Conservation (phyloP, 2,329 filamentous ascomycete genomes). For the Alternaria sp. region DNA sequence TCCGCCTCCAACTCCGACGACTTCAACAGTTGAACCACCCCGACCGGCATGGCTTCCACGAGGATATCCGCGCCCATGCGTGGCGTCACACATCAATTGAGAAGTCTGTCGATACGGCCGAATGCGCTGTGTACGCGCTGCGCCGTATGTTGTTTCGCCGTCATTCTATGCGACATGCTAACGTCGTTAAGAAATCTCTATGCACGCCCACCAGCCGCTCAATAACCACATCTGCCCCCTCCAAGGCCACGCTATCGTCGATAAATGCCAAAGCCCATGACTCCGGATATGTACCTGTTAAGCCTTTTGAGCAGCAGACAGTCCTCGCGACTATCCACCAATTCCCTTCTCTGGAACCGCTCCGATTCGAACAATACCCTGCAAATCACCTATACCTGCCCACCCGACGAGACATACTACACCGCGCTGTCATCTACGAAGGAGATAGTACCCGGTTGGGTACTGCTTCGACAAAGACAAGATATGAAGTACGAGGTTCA, state of each 20-base stretch:
- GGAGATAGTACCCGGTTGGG: constrained; percentile 83
- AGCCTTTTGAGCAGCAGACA: constrained; percentile 53
- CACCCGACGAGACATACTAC: constrained; percentile 88
- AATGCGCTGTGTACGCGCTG: constrained; percentile 56
- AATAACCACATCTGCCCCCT: constrained; percentile 58
- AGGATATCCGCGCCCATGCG: constrained; percentile 50
- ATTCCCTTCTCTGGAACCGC: constrained; percentile 89
- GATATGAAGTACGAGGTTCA: constrained; percentile 84
- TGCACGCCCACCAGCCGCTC: constrained; percentile 37
- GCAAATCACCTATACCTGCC: constrained; percentile 86
- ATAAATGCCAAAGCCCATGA: constrained; percentile 50
- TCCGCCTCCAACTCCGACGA: constrained; percentile 42
- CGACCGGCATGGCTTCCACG: constrained; percentile 53
- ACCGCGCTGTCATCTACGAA: constrained; percentile 91
- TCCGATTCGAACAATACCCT: constrained; percentile 79
- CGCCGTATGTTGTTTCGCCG: constrained; percentile 57
- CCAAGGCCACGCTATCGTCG: constrained; percentile 64
- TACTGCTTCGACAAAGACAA: constrained; percentile 67
- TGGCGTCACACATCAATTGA: constrained; percentile 44
- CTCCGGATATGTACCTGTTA: constrained; percentile 50
- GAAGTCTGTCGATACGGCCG: constrained; percentile 38
- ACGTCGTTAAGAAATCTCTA: constrained; percentile 37
- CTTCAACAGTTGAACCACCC: constrained; percentile 25
- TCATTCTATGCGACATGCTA: constrained; percentile 46
- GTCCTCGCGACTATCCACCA: constrained; percentile 87